Evolutionary conservation across 2,329 filamentous ascomycete genomes (phyloP).

Genomic region (Juglanconis oblonga): DNA sequence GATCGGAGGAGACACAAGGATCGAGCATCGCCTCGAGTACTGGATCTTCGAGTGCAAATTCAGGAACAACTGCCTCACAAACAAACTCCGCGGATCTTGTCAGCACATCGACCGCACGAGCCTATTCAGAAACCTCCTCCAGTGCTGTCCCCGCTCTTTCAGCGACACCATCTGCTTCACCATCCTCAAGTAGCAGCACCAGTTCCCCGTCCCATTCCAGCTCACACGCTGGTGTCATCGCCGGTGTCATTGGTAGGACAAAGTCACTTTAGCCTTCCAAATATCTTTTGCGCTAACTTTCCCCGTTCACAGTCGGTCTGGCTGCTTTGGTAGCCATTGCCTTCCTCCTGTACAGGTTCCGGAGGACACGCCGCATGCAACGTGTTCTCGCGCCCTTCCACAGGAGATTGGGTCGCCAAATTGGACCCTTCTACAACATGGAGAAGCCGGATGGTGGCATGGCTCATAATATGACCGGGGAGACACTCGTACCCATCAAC

Average conservation of each 20-base stretch:
- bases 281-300: background rate
- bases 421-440: constrained; percentile 1
- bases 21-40: background rate
- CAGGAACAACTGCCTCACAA: background rate
- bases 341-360: constrained; percentile 2
- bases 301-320: background rate
- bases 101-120: background rate
- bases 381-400: background rate
- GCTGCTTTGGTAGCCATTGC: background rate
- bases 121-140: background rate
- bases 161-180: background rate
- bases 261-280: background rate
- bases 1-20: background rate
- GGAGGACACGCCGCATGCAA: background rate
- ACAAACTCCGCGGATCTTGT: background rate
- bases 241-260: constrained; percentile 1
- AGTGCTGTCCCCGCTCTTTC: background rate
- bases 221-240: constrained; percentile 1
- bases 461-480: constrained; percentile 5
- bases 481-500: background rate
- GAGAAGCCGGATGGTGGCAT: background rate
- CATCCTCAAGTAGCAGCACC: background rate
- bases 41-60: background rate
- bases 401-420: background rate
- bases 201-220: background rate